Base-by-base conservation (phyloP, 768 basidiomycete species). In the Coprinellus micaceus region DNA sequence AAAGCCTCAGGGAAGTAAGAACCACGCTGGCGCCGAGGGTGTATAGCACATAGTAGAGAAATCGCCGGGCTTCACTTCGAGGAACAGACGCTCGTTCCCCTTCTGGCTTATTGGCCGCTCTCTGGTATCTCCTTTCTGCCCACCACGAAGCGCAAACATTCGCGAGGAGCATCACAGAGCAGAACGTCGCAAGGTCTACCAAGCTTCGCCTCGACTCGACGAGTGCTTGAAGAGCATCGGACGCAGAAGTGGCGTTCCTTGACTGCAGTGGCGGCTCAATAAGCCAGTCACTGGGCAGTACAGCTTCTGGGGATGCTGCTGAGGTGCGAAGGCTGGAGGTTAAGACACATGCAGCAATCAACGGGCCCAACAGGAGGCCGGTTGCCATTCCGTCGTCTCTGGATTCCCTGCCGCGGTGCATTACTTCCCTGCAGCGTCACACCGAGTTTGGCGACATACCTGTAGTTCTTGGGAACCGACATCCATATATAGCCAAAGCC, bases 381-480 rank as follows among this genome's bases (percentile, higher is more conserved):
- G 88, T 93, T 56, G 91, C 72, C 22, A 88, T 83, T 13, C 95
- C 95, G 67, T 97, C 94, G 66, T 96, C 94, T 12, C 79, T 71
- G 46, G 86, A 88, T 54, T 89, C 83, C 66, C 93, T 94, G 58
- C 12, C 29, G 11, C 10, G 19, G 44, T 67, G 26, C 66, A 52
- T 40, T 26, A 12, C n/a, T 40, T 17, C 52, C 13, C 9, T 51
- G 45, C 12, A 52, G n/a, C n/a, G n/a, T n/a, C n/a, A n/a, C n/a
- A n/a, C n/a, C n/a, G n/a, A n/a, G n/a, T n/a, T n/a, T n/a, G n/a
- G n/a, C n/a, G n/a, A 64, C 73, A 40, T 60, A 88, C 89, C 91
- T 78, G 66, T 90, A 94, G 64, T 94, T 91, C 69, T 91, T 91
- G 0, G 89, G 87, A 4, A 91, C 89, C 15, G 91, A 88, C 91